Evolutionary conservation across 192 early-diverging fungal genomes (phyloP), one percentile per base, ranked within the genome.

Genomic region (Lobosporangium transversale): DNA sequence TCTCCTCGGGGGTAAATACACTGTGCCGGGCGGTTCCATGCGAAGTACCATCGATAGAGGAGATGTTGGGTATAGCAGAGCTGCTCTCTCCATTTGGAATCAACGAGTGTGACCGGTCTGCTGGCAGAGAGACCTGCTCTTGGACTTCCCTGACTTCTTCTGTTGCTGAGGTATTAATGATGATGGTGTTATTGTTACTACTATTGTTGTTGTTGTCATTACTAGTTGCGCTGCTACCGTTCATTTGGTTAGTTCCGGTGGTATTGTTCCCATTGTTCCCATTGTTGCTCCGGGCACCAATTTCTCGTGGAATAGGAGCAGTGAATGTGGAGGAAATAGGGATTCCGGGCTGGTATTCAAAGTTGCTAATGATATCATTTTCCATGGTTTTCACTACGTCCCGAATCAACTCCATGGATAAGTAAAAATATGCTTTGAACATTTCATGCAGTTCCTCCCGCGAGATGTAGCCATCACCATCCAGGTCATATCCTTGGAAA

Each of bases 341-440:
- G 78, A 95, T 92, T 4, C 85, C 79, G 2, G 91, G 88, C 26
- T 90, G 88, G 49, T 93, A 91, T 57, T 95, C 90, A 73, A 91
- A 94, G 1, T 86, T 79, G 67, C 94, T 89, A 84, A 97, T 90
- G 78, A 97, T 87, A 33, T 92, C 93, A 50, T 92, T 92, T 58
- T 98, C 95, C 82, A 94, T 91, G 0, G 91, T 86, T 48, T 92
- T 94, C 8, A 97, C 94, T 60, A 95, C 91, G 67, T 93, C 94
- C 10, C 91, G 83, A 4, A 98, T 93, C 24, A 97, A 84, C 57
- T 95, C 93, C 88, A 94, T 95, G 3, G 91, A 94, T 0, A 95
- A 82, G 66, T 94, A 89, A 50, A 96, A 92, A 62, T 97, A 98
- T 8, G 97, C 91, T 71, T 95, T 96, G 76, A 97, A 93, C 86